Evolutionary conservation across 441 rosid genomes (phyloP).

Genomic region (Viola pubescens): DNA sequence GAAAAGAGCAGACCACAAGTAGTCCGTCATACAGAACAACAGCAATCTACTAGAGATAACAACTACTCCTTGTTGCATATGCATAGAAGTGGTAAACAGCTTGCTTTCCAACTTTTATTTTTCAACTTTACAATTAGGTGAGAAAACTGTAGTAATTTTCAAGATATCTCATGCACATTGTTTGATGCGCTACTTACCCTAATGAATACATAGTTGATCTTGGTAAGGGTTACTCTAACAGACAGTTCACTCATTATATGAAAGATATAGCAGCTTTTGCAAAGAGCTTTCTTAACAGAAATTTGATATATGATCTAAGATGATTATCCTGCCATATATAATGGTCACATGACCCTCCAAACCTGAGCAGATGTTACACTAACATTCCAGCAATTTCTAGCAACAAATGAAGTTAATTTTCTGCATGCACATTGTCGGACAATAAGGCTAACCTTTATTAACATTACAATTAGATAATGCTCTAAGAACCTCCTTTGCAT

Average conservation of each 20-base stretch:
- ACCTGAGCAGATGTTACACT: not conserved
- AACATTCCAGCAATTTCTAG: slow-evolving; percentile 6
- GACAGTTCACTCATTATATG: slow-evolving; percentile 1
- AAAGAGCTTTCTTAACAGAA: too few relatives aligned
- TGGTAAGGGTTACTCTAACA: not conserved
- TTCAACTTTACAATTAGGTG: too few relatives aligned
- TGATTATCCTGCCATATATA: not conserved
- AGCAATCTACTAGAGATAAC: not conserved
- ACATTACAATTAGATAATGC: slow-evolving; percentile 76
- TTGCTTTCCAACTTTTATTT: too few relatives aligned
- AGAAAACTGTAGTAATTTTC: not conserved
- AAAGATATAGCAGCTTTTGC: not conserved
- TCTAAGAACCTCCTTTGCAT: slow-evolving; percentile 70
- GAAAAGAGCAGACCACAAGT: not conserved
- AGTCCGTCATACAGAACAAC: not conserved
- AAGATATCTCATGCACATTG: not conserved
- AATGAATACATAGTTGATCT: not conserved
- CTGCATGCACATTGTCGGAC: slow-evolving; percentile 1
- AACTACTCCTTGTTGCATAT: not conserved
- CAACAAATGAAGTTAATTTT: not conserved
- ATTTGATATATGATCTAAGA: too few relatives aligned
- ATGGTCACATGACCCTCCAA: not conserved
- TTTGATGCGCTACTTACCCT: not conserved
- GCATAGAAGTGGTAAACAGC: not conserved
- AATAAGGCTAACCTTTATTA: slow-evolving; percentile 51